Conservation (phyloP, 805 yeast genomes). For the Yarrowia keelungensis region DNA sequence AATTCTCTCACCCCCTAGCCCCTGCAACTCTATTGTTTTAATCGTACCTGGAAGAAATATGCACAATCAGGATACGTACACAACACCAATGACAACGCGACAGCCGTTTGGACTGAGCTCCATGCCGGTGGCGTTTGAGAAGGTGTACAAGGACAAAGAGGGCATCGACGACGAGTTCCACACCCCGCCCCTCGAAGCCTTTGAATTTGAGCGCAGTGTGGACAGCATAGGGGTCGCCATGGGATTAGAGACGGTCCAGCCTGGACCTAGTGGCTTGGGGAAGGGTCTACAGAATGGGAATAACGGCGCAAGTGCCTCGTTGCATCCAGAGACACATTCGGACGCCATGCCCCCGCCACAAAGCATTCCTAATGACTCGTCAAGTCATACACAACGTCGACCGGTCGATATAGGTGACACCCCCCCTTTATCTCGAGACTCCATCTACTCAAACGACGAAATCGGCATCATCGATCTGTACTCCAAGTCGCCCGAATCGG, state of each 20-base stretch:
- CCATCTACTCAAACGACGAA: slow-evolving; percentile 28
- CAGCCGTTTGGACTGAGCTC: slow-evolving; percentile 39
- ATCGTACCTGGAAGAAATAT: slow-evolving; percentile 27
- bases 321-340: no score
- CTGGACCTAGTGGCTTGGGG: slow-evolving; percentile 16
- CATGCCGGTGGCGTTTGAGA: slow-evolving; percentile 39
- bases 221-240: slow-evolving; percentile 36
- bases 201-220: slow-evolving; percentile 36
- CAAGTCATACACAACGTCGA: slow-evolving; percentile 7
- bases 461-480: slow-evolving; percentile 33
- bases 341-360: slow-evolving; percentile 6
- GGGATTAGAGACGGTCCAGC: slow-evolving; percentile 21
- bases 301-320: neutral
- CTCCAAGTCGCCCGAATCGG: slow-evolving; percentile 33
- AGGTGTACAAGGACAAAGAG: slow-evolving; percentile 37
- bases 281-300: slow-evolving; percentile 6
- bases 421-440: slow-evolving; percentile 22
- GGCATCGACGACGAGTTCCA: slow-evolving; percentile 34
- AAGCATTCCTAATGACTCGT: slow-evolving; percentile 19
- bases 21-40: slow-evolving; percentile 36
- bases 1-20: slow-evolving; percentile 36
- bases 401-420: slow-evolving; percentile 24
- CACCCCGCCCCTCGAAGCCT: slow-evolving; percentile 30
- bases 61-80: slow-evolving; percentile 32
- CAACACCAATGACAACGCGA: slow-evolving; percentile 38